Evolutionary conservation across 2,329 filamentous ascomycete genomes (phyloP).

Genomic region (Purpureocillium takamizusanense): DNA sequence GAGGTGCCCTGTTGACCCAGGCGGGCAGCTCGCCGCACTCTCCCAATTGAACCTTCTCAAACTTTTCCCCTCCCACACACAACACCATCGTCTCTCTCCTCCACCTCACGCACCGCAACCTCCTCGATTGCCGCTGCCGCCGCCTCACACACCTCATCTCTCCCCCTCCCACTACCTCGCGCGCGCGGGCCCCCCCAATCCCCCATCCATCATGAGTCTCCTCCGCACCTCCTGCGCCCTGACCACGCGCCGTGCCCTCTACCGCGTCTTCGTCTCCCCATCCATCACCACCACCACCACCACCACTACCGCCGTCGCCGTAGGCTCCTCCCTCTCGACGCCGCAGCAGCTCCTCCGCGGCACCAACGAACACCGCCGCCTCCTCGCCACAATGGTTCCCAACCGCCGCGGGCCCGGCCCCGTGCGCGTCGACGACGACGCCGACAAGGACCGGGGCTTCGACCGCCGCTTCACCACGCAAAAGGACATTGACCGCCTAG

Average conservation of each 20-base stretch:
- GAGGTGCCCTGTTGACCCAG: too few species aligned
- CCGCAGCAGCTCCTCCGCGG: neutral
- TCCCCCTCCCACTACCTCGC: too few species aligned
- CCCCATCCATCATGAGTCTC: constrained; percentile 24
- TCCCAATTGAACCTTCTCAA: too few species aligned
- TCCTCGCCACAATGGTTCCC: neutral
- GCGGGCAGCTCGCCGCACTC: too few species aligned
- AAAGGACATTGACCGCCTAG: constrained; percentile 20
- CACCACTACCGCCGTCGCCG: neutral
- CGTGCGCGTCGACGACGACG: constrained; percentile 2
- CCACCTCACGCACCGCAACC: too few species aligned
- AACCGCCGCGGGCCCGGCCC: constrained; percentile 1
- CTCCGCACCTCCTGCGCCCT: constrained; percentile 25
- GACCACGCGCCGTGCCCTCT: constrained; percentile 35
- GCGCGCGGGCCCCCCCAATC: too few species aligned
- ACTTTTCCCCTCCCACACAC: too few species aligned
- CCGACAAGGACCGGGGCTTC: constrained; percentile 13
- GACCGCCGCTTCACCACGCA: constrained; percentile 27
- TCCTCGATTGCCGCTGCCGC: too few species aligned
- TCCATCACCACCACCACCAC: neutral
- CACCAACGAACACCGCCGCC: neutral
- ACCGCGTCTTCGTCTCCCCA: constrained; percentile 33
- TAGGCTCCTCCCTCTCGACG: neutral
- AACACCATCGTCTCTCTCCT: too few species aligned
- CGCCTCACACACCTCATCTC: too few species aligned